These are phyloP conservation scores for Metschnikowia drakensbergensis DNA, from an alignment of 805 yeast species.

Conservation along the genomic window DNA sequence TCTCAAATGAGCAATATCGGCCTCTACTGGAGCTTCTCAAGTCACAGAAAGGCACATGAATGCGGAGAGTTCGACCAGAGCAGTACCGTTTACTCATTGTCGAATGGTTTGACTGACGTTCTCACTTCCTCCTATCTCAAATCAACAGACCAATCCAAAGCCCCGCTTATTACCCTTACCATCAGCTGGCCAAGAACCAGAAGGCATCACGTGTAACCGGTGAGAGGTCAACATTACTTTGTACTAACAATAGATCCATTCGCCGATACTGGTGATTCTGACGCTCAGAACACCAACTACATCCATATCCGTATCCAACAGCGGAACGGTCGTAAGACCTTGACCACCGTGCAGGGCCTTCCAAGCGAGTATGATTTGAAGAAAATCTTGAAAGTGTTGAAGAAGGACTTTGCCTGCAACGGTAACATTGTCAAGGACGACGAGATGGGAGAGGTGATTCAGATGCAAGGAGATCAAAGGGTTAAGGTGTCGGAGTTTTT, in stretches of 20 bases:
- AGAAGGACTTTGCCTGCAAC: constrained; percentile 98
- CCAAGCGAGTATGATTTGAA: constrained; percentile 93
- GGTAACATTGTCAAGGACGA: constrained; percentile 97
- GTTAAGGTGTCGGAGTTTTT: constrained; percentile 91
- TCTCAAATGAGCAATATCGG: too few species aligned
- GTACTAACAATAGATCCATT: constrained; percentile 66
- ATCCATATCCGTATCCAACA: constrained; percentile 98
- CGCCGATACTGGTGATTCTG: constrained; percentile 99
- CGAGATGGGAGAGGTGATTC: constrained; percentile 94
- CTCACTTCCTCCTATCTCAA: too few species aligned
- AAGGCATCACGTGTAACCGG: too few species aligned
- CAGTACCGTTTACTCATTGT: too few species aligned
- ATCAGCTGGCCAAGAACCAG: too few species aligned
- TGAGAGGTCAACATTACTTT: neutral
- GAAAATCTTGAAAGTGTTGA: constrained; percentile 86
- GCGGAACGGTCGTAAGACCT: constrained; percentile 98
- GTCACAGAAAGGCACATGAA: too few species aligned
- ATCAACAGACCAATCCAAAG: too few species aligned
- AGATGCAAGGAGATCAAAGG: constrained; percentile 98
- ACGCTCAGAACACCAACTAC: constrained; percentile 91
- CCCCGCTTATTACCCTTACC: too few species aligned
- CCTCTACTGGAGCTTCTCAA: too few species aligned
- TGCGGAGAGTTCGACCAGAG: too few species aligned
- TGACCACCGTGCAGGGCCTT: constrained; percentile 97
- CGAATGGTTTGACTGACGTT: too few species aligned